phyloP scores from a whole-genome alignment of 2,329 filamentous ascomycete genomes.

The Coniochaeta hoffmannii region DNA sequence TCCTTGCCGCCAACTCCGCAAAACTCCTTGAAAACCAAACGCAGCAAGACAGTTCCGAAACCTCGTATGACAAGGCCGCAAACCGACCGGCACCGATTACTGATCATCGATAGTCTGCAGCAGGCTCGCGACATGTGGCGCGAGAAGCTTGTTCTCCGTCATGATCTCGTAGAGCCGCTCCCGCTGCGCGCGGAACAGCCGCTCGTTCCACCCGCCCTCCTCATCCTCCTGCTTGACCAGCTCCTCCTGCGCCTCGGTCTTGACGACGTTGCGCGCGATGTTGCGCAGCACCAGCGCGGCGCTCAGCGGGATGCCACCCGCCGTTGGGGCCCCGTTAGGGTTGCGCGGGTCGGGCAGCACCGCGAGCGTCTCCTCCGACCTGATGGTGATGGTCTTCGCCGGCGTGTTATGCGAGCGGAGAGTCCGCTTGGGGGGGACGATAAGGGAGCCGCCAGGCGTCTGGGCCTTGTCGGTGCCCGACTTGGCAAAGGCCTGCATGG shows the following conservation, averaged over 20 bases:
- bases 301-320: slow-evolving; percentile 71
- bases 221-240: slow-evolving; percentile 31
- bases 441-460: slow-evolving; percentile 7
- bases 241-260: slow-evolving; percentile 51
- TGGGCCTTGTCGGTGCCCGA: slow-evolving; percentile 12
- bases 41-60: background rate
- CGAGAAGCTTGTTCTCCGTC: slow-evolving; percentile 58
- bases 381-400: slow-evolving; percentile 46
- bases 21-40: background rate
- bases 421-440: slow-evolving; percentile 23
- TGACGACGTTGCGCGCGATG: slow-evolving; percentile 60
- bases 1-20: background rate
- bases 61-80: background rate
- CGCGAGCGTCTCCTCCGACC: slow-evolving; percentile 48
- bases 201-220: slow-evolving; percentile 57
- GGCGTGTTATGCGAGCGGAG: slow-evolving; percentile 43
- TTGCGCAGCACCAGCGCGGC: slow-evolving; percentile 73
- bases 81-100: background rate
- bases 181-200: slow-evolving; percentile 58
- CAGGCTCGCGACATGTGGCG: slow-evolving; percentile 23
- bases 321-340: slow-evolving; percentile 50
- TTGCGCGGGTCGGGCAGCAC: slow-evolving; percentile 50
- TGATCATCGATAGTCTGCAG: slow-evolving; percentile 17
- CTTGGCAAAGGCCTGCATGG: slow-evolving; percentile 35
- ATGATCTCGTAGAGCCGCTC: slow-evolving; percentile 61